Evolutionary conservation across 768 basidiomycete species (phyloP).

Genomic region (Suillus fuscotomentosus): DNA sequence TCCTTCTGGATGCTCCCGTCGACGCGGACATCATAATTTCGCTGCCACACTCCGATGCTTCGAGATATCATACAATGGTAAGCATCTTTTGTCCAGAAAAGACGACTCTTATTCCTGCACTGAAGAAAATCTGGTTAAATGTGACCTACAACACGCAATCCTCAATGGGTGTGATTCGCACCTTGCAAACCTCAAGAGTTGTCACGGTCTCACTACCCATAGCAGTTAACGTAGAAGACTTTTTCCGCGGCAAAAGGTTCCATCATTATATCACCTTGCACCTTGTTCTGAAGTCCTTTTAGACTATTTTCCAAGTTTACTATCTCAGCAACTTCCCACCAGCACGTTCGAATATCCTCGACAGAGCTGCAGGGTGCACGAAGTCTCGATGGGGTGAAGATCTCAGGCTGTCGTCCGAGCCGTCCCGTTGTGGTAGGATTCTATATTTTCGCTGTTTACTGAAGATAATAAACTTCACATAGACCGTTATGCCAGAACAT

Average conservation of each 20-base stretch:
- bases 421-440: conserved; percentile 46
- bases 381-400: conserved; percentile 48
- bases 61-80: conserved; percentile 62
- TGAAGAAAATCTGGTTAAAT: conserved; percentile 65
- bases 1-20: conserved; percentile 46
- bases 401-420: conserved; percentile 46
- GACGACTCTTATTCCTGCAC: conserved; percentile 5
- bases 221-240: conserved; percentile 94
- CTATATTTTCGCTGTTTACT: conserved; percentile 2
- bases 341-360: conserved; percentile 73
- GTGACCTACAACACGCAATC: conserved; percentile 65
- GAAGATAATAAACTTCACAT: conserved; percentile 2
- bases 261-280: conserved; percentile 12
- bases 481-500: conserved; percentile 78
- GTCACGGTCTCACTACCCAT: conserved; percentile 77
- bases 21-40: conserved; percentile 47
- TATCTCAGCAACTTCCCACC: conserved; percentile 75
- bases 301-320: conserved; percentile 93
- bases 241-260: conserved; percentile 84
- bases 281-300: conserved; percentile 3
- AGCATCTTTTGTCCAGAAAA: conserved; percentile 20
- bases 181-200: conserved; percentile 49
- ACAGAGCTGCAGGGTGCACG: conserved; percentile 51
- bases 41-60: conserved; percentile 67
- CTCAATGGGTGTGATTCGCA: conserved; percentile 53